phyloP scores from a whole-genome alignment of 1,139 yeast genomes.

The Suhomyces kunorum region DNA sequence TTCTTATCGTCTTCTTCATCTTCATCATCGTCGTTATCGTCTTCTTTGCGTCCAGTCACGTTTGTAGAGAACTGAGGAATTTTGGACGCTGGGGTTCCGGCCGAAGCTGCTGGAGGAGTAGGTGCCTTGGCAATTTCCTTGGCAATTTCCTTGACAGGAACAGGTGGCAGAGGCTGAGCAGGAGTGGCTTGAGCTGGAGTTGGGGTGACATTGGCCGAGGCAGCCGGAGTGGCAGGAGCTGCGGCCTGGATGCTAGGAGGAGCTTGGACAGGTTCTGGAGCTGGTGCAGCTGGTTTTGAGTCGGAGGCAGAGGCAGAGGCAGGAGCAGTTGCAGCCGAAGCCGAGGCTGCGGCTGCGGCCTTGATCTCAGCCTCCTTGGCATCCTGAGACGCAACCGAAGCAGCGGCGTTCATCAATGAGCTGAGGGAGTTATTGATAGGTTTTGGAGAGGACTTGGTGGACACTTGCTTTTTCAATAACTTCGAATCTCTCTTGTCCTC shows the following conservation, averaged over 20 bases:
- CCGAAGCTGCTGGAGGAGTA: slow-evolving; percentile 10
- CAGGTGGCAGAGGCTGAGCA: slow-evolving; percentile 7
- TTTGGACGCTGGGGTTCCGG: slow-evolving; percentile 6
- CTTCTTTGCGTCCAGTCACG: slow-evolving; percentile 22
- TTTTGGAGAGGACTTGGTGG: slow-evolving; percentile 17
- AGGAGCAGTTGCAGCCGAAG: slow-evolving; percentile 1
- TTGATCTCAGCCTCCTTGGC: slow-evolving; percentile 12
- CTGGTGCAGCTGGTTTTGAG: neutral
- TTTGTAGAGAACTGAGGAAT: slow-evolving; percentile 28
- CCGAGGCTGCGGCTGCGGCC: slow-evolving; percentile 4
- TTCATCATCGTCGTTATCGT: slow-evolving; percentile 43
- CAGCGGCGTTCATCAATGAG: slow-evolving; percentile 36
- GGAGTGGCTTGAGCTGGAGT: slow-evolving; percentile 9
- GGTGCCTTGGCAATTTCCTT: slow-evolving; percentile 8
- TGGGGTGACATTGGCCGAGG: slow-evolving; percentile 1
- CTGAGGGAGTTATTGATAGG: slow-evolving; percentile 23
- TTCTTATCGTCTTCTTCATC: slow-evolving; percentile 31
- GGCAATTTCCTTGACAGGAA: too few species aligned
- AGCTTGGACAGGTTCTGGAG: neutral
- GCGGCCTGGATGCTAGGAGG: too few species aligned
- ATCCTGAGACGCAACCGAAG: slow-evolving; percentile 17
- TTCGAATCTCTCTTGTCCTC: slow-evolving; percentile 37
- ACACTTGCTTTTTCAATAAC: slow-evolving; percentile 22
- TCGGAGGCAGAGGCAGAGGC: neutral
- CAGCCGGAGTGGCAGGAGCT: slow-evolving; percentile 8